Evolutionary conservation across 2,329 filamentous ascomycete species (phyloP), one percentile per base, ranked within the genome.

Genomic region (Seiridium unicorne): DNA sequence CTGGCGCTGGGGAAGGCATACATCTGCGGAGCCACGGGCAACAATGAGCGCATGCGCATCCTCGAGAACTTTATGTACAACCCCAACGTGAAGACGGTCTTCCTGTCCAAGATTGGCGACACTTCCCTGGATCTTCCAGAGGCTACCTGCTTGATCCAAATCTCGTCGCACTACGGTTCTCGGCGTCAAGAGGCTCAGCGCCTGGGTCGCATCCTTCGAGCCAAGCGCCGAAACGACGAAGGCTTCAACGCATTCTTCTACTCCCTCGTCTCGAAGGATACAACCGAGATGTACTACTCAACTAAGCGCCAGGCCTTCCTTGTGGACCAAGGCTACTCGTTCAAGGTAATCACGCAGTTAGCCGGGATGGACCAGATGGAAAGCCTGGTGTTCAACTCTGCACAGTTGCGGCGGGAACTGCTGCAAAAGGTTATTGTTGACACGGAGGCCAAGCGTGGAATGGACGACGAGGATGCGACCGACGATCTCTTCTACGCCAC

Each of bases 181-280:
- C 92, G 95, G 67, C 89, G 95, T 78, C 95, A 98, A 75, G 95
- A 99, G 78, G 95, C 95, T 0, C 95, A 98, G 73, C 88, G 95
- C 2, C 82, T 98, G 0, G 95, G 95, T 3, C 89, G 95, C 56
- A 98, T 99, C 68, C 85, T 99, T 3, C 86, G 95, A 76, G 95
- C 95, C 11, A 99, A 99, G 77, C 87, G 95, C 18, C 86, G 95
- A 72, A 98, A 97, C 68, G 95, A 99, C 68, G 95, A 98, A 74
- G 95, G 95, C 6, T 99, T 99, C 76, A 99, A 99, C 72, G 95
- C 95, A 0, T 99, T 98, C 76, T 99, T 99, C 80, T 99, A 99
- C 77, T 96, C 92, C 0, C 84, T 99, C 1, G 95, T 99, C 3
- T 96, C 92, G 5, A 98, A 98, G 74, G 95, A 99, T 72, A 99